phyloP scores from a whole-genome alignment of 306 rosid species.

The Glycine tomentella region DNA sequence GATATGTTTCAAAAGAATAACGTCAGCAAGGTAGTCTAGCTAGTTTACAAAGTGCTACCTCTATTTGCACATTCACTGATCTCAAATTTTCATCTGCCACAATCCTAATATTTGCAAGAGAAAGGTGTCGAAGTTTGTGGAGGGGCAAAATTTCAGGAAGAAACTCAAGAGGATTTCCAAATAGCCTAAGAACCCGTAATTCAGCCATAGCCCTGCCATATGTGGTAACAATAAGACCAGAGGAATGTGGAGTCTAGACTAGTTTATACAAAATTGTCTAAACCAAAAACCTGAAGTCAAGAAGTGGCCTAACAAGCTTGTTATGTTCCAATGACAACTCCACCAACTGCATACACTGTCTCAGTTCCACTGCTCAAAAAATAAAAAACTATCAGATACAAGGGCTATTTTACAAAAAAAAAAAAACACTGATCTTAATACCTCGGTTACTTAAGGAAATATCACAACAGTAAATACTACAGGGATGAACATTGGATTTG shows the following conservation, averaged over 20 bases:
- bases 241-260: slow-evolving; percentile 50
- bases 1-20: slow-evolving; percentile 33
- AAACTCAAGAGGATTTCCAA: slow-evolving; percentile 96
- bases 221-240: slow-evolving; percentile 52
- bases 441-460: slow-evolving; percentile 38
- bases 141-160: slow-evolving; percentile 97
- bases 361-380: slow-evolving; percentile 80
- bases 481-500: not conserved
- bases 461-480: slow-evolving; percentile 11
- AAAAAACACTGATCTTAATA: slow-evolving; percentile 28
- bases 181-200: slow-evolving; percentile 85
- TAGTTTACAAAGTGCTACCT: slow-evolving; percentile 61
- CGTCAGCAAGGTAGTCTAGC: slow-evolving; percentile 4
- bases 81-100: slow-evolving; percentile 93
- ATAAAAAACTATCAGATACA: slow-evolving; percentile 40
- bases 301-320: slow-evolving; percentile 89
- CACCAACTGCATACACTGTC: slow-evolving; percentile 85
- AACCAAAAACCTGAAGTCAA: slow-evolving; percentile 88
- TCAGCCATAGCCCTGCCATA: slow-evolving; percentile 98
- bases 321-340: slow-evolving; percentile 93
- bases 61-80: slow-evolving; percentile 94
- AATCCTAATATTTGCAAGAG: slow-evolving; percentile 93
- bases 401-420: slow-evolving; percentile 19
- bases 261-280: slow-evolving; percentile 41
- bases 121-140: slow-evolving; percentile 85